Evolutionary conservation across 2,329 filamentous ascomycete genomes (phyloP).

Genomic region (Sarocladiaceae sp.): DNA sequence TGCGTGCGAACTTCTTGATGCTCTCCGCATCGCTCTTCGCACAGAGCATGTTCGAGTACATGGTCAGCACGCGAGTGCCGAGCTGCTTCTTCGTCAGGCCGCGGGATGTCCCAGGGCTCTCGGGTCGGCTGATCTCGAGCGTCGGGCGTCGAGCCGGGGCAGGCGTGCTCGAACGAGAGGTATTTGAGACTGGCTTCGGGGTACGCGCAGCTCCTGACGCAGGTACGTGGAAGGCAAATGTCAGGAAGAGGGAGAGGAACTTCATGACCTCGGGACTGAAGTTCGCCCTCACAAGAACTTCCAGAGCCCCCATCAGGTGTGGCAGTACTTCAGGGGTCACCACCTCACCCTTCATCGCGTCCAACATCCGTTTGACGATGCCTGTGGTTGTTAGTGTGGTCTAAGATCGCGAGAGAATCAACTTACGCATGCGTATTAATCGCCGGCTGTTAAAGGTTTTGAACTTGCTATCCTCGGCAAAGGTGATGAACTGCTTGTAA

Average conservation of each 20-base stretch:
- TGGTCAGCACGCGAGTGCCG: slow-evolving; percentile 68
- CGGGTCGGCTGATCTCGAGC: slow-evolving; percentile 26
- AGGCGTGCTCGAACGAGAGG: slow-evolving; percentile 37
- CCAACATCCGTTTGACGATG: slow-evolving; percentile 83
- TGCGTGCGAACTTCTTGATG: slow-evolving; percentile 85
- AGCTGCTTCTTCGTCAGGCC: slow-evolving; percentile 62
- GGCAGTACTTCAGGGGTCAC: slow-evolving; percentile 69
- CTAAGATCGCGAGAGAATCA: background rate
- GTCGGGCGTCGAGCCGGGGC: slow-evolving; percentile 32
- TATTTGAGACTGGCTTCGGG: slow-evolving; percentile 38
- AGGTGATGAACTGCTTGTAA: slow-evolving; percentile 86
- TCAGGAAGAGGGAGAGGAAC: slow-evolving; percentile 86
- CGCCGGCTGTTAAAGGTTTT: slow-evolving; percentile 88
- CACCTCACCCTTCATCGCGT: slow-evolving; percentile 82
- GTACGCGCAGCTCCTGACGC: slow-evolving; percentile 45
- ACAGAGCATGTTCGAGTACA: slow-evolving; percentile 77
- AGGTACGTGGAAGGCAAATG: slow-evolving; percentile 74
- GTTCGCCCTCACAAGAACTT: slow-evolving; percentile 73
- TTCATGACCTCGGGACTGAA: slow-evolving; percentile 81
- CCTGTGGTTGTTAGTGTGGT: slow-evolving; percentile 41
- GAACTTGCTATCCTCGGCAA: slow-evolving; percentile 86
- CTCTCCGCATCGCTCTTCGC: slow-evolving; percentile 62
- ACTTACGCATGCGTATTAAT: slow-evolving; percentile 82
- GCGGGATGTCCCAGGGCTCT: slow-evolving; percentile 24
- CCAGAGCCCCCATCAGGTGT: slow-evolving; percentile 75